A percentile compares a stretch with the other conserved stretches of the same genome.
Conservation (phyloP, 2,329 filamentous ascomycete species). For the Fusarium sp. region DNA sequence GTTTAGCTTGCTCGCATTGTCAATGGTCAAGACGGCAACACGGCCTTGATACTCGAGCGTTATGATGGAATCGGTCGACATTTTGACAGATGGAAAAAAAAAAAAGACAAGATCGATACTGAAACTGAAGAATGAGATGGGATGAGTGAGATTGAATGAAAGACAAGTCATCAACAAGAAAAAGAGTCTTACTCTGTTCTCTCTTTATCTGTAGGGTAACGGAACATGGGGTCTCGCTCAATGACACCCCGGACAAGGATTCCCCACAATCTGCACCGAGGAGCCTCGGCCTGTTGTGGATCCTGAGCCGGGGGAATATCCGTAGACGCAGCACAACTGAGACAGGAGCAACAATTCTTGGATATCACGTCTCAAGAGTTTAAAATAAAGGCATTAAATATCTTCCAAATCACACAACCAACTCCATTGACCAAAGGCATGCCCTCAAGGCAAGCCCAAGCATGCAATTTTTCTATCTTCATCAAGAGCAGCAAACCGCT, state of each 20-base stretch:
- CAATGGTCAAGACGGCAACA: conserved; percentile 82
- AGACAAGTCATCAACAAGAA: neutral
- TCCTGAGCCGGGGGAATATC: neutral
- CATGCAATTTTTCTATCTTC: conserved; percentile 34
- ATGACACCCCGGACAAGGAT: conserved; percentile 18
- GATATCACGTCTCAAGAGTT: neutral
- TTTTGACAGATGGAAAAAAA: neutral
- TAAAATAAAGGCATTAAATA: conserved; percentile 1
- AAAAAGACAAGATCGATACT: neutral
- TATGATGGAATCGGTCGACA: conserved; percentile 46
- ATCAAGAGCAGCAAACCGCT: conserved; percentile 2
- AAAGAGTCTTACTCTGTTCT: neutral
- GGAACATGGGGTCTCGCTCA: conserved; percentile 4
- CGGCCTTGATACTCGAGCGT: conserved; percentile 55
- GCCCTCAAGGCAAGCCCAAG: conserved; percentile 7
- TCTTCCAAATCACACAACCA: conserved; percentile 12
- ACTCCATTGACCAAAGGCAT: conserved; percentile 36
- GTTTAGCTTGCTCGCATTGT: conserved; percentile 88
- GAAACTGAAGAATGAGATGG: neutral
- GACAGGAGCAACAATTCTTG: neutral
- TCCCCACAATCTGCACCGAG: conserved; percentile 38
- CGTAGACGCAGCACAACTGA: neutral
- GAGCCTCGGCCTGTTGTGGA: conserved; percentile 34
- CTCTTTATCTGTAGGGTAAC: conserved; percentile 15
- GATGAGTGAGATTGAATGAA: neutral